A percentile compares a stretch with the other conserved stretches of the same genome.
Conservation (phyloP, 805 yeast genomes). For the Starmerella vaccinii region DNA sequence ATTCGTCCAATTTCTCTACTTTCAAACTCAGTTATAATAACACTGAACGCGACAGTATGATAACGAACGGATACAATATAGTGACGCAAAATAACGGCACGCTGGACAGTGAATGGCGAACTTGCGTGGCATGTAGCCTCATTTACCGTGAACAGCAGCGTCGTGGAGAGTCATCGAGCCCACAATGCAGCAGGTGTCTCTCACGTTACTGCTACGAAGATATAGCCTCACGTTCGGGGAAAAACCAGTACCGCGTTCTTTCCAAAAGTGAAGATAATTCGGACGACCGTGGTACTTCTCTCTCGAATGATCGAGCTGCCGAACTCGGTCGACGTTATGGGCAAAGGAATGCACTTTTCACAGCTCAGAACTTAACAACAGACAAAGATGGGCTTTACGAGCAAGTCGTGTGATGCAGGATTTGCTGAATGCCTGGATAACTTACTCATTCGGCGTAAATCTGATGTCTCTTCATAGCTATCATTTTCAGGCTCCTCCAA, state of each 20-base stretch:
- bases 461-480: too few species aligned
- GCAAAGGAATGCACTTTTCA: not conserved
- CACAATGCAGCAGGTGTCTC: slow-evolving; percentile 58
- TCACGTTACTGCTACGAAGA: slow-evolving; percentile 42
- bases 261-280: too few species aligned
- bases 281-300: too few species aligned
- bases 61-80: slow-evolving; percentile 60
- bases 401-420: not conserved
- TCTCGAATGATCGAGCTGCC: too few species aligned
- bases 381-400: not conserved
- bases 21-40: slow-evolving; percentile 49
- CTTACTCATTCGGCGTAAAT: too few species aligned
- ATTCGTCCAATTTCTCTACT: slow-evolving; percentile 54
- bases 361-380: not conserved
- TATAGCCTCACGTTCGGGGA: not conserved
- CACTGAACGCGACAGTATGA: slow-evolving; percentile 45
- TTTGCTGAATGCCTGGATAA: too few species aligned
- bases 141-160: slow-evolving; percentile 65
- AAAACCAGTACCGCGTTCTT: too few species aligned
- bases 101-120: slow-evolving; percentile 50
- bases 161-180: slow-evolving; percentile 39
- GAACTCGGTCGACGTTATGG: not conserved
- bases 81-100: slow-evolving; percentile 53
- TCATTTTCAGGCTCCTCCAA: too few species aligned
- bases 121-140: slow-evolving; percentile 70